phyloP scores from a whole-genome alignment of 2,329 filamentous ascomycete species.

The Sclerotiophoma versabilis region DNA sequence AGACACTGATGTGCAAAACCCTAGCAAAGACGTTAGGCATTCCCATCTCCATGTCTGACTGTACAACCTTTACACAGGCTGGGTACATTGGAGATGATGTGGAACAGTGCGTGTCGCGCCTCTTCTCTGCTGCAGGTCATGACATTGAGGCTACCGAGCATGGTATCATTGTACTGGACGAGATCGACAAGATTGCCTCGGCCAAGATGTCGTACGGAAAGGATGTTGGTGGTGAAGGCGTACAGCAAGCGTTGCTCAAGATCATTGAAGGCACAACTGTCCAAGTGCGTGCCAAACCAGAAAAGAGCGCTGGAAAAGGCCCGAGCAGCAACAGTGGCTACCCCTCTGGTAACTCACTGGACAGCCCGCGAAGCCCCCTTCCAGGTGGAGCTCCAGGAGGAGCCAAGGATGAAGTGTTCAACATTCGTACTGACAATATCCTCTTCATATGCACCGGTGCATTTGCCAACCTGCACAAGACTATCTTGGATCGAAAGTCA shows the following conservation, averaged over 20 bases:
- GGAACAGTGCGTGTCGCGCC: slow-evolving; percentile 90
- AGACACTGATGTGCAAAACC: slow-evolving; percentile 94
- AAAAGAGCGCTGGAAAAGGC: slow-evolving; percentile 57
- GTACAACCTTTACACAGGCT: slow-evolving; percentile 93
- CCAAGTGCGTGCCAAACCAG: slow-evolving; percentile 87
- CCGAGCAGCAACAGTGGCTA: slow-evolving; percentile 26
- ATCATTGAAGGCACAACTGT: slow-evolving; percentile 96
- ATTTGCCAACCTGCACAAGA: slow-evolving; percentile 90
- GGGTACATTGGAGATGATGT: slow-evolving; percentile 98
- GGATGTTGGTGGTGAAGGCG: slow-evolving; percentile 94
- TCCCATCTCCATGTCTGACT: slow-evolving; percentile 94
- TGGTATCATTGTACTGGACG: slow-evolving; percentile 94
- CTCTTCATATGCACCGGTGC: slow-evolving; percentile 96
- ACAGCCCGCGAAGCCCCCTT: slow-evolving; percentile 23
- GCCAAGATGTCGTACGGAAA: slow-evolving; percentile 87
- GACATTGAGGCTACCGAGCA: slow-evolving; percentile 83
- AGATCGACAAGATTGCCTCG: slow-evolving; percentile 96
- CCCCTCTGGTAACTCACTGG: slow-evolving; percentile 28
- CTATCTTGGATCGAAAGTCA: slow-evolving; percentile 84
- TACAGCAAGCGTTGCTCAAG: slow-evolving; percentile 93
- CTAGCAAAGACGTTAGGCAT: slow-evolving; percentile 92
- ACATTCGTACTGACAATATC: slow-evolving; percentile 93
- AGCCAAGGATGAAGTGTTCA: slow-evolving; percentile 66
- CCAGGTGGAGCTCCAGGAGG: slow-evolving; percentile 28
- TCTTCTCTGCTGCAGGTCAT: slow-evolving; percentile 90